Conservation (phyloP, 345 rosid species). For the Heritiera fomes region DNA sequence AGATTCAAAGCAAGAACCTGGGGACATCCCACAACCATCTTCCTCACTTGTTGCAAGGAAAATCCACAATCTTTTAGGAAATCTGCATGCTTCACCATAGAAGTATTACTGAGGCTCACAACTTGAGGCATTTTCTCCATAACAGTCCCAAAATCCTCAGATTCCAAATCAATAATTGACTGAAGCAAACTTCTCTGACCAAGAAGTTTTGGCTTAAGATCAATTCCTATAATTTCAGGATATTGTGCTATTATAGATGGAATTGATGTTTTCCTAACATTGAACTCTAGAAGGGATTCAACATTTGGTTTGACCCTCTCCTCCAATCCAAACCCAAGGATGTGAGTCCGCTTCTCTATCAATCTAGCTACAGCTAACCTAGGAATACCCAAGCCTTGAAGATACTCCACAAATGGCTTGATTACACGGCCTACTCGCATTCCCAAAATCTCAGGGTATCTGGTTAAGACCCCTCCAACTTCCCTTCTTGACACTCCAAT, state of each 20-base stretch:
- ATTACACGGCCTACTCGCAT: constrained; percentile 86
- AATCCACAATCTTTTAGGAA: constrained; percentile 74
- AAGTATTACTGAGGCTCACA: constrained; percentile 57
- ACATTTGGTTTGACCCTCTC: constrained; percentile 68
- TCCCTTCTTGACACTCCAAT: constrained; percentile 91
- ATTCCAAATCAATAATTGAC: constrained; percentile 48
- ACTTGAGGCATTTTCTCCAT: constrained; percentile 90
- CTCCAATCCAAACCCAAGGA: constrained; percentile 71
- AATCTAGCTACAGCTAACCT: constrained; percentile 82
- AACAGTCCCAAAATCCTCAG: constrained; percentile 61
- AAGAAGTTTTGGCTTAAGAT: constrained; percentile 63
- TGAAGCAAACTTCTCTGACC: constrained; percentile 55
- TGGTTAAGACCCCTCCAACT: constrained; percentile 74
- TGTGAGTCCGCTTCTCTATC: constrained; percentile 80
- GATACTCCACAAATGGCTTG: constrained; percentile 87
- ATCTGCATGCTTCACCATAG: constrained; percentile 65
- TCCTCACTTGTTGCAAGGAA: constrained; percentile 53
- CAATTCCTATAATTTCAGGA: constrained; percentile 81
- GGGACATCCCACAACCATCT: constrained; percentile 82
- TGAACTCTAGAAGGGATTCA: constrained; percentile 53
- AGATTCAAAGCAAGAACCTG: constrained; percentile 82
- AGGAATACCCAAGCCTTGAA: constrained; percentile 71
- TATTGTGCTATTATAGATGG: constrained; percentile 83
- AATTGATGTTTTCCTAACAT: constrained; percentile 56
- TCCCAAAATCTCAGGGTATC: constrained; percentile 82